Conservation (phyloP, 768 basidiomycete genomes). For the Cubamyces lactineus region DNA sequence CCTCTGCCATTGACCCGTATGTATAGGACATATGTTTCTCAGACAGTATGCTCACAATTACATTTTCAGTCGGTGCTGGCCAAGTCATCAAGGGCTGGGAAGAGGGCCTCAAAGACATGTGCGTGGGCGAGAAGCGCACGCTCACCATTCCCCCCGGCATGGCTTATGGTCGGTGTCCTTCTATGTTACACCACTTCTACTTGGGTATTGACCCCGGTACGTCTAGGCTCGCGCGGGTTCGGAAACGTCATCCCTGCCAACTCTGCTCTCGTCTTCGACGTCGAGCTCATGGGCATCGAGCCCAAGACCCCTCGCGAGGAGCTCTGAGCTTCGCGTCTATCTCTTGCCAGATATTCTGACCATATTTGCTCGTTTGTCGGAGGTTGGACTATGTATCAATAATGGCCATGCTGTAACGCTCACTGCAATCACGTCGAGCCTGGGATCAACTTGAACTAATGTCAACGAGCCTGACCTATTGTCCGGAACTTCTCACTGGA, state of each 20-base stretch:
- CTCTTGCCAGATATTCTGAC: neutral
- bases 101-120: slow-evolving; percentile 82
- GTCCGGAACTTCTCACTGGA: too few relatives aligned
- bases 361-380: neutral
- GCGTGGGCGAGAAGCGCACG: slow-evolving; percentile 83
- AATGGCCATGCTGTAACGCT: neutral
- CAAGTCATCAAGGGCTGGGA: slow-evolving; percentile 91
- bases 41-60: neutral
- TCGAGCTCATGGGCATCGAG: slow-evolving; percentile 75
- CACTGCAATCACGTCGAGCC: neutral
- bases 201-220: neutral
- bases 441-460: neutral
- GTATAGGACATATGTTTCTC: slow-evolving; percentile 27
- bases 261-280: slow-evolving; percentile 83
- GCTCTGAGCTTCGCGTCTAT: slow-evolving; percentile 40
- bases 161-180: slow-evolving; percentile 74
- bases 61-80: slow-evolving; percentile 64
- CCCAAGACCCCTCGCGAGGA: slow-evolving; percentile 52
- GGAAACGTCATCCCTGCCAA: slow-evolving; percentile 77
- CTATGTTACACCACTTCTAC: neutral
- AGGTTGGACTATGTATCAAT: slow-evolving; percentile 3
- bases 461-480: too few relatives aligned
- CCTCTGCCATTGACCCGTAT: slow-evolving; percentile 81
- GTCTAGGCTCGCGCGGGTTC: slow-evolving; percentile 72
- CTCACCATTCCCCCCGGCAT: slow-evolving; percentile 81